Base-by-base conservation (phyloP, 176 grass and related monocot species). In the Dactylis glomerata region DNA sequence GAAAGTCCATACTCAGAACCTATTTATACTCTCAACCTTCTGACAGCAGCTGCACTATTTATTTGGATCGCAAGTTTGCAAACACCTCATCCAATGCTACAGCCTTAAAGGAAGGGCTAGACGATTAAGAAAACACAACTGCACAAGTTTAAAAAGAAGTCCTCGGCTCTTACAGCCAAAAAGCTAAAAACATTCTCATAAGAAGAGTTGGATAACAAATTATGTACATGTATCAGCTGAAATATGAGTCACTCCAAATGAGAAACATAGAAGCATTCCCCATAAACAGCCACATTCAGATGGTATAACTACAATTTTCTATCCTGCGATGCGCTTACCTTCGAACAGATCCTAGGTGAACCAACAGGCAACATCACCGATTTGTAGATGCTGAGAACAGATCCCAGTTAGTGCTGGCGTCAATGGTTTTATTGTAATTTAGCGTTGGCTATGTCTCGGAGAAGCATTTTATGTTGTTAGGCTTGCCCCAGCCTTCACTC, bases 381-480 rank as follows among this genome's bases (percentile, higher is more conserved):
- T 61, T 85, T 77, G 79, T 78, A 22, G 92, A 90, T 16, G 68
- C 74, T 4, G 82, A 22, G 52, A 95, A 93, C 24, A 98, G 75
- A 69, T 90, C 87, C 92, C 92, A 98, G 30, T 98, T 93, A 3
- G 96, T 98, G 70, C 96, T 93, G n/a, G 95, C 31, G 6, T 98
- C 89, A 75, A 95, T 56, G 11, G 77, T 55, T 38, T 88, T 78
- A 0, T 83, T 87, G 51, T 86, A 86, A 82, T 95, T 95, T 42
- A 81, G 77, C 36, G 76, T 89, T 37, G 96, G 96, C 69, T 85
- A 72, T 36, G 89, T 95, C 77, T 98, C 96, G 3, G 94, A 90
- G 64, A 92, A 92, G 68, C 96, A 99, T 88, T 95, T 93, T 84
- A 99, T 91, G 37, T 86, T 92, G 4, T 87, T 83, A 51, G 93